phyloP scores from a whole-genome alignment of 352 stramenopile species.

The Globisporangium rhizosaccharum region DNA sequence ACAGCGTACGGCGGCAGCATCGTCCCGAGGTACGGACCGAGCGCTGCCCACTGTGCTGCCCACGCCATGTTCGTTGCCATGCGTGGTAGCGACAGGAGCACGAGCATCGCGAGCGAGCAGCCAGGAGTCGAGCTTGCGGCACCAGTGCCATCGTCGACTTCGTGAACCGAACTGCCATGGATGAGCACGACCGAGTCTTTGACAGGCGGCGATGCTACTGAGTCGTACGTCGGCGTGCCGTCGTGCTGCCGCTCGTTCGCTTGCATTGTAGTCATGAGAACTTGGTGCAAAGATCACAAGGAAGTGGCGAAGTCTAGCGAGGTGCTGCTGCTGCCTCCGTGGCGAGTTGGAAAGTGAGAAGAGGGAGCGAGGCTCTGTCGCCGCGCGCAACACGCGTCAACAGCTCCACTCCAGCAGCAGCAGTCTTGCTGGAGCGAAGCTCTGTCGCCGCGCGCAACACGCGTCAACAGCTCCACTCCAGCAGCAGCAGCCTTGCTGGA shows the following conservation, averaged over 20 bases:
- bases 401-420: background rate
- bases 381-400: background rate
- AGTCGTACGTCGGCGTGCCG: slow-evolving; percentile 38
- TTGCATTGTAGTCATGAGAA: too few relatives aligned
- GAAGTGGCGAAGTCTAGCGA: too few relatives aligned
- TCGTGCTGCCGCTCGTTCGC: slow-evolving; percentile 24
- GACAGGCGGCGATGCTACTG: slow-evolving; percentile 20
- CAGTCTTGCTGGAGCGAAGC: background rate
- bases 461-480: background rate
- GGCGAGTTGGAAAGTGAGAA: too few relatives aligned
- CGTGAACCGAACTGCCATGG: slow-evolving; percentile 16
- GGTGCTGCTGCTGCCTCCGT: background rate
- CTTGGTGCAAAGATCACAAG: too few relatives aligned
- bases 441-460: background rate
- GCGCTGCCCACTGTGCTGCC: slow-evolving; percentile 68
- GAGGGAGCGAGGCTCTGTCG: too few relatives aligned
- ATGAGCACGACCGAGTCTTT: slow-evolving; percentile 17
- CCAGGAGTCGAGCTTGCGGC: background rate
- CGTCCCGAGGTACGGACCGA: slow-evolving; percentile 66
- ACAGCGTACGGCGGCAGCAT: slow-evolving; percentile 61
- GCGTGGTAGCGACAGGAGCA: slow-evolving; percentile 57
- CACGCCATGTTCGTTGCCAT: slow-evolving; percentile 81
- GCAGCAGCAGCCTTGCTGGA: background rate
- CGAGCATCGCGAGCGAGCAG: slow-evolving; percentile 60
- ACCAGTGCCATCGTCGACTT: background rate